Evolutionary conservation across 1,139 yeast species (phyloP).

Genomic region (Pichiaceae sp.): DNA sequence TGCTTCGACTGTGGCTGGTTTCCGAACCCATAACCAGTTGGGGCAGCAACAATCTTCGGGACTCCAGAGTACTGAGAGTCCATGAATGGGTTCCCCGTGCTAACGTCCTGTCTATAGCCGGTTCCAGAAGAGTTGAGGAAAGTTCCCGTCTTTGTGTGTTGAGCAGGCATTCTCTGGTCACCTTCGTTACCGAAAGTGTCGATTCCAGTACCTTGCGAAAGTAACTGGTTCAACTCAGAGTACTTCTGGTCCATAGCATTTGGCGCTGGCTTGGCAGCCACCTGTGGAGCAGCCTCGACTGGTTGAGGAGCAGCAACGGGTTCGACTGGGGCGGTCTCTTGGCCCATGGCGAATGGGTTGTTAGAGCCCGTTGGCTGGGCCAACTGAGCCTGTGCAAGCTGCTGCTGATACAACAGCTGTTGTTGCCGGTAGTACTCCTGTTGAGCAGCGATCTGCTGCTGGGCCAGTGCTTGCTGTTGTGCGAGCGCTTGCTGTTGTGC

Average conservation of each 20-base stretch:
- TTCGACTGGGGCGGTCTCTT: constrained; percentile 18
- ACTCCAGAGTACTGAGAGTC: constrained; percentile 72
- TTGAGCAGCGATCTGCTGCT: constrained; percentile 19
- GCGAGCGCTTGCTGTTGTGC: constrained; percentile 11
- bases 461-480: constrained; percentile 19
- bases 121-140: constrained; percentile 86
- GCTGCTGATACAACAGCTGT: constrained; percentile 24
- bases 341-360: constrained; percentile 72
- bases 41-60: constrained; percentile 51
- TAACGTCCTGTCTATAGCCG: constrained; percentile 52
- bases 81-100: constrained; percentile 54
- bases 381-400: constrained; percentile 27
- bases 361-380: constrained; percentile 63
- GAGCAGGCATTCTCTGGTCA: constrained; percentile 82
- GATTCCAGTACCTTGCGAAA: constrained; percentile 84
- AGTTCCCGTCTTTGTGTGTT: constrained; percentile 74
- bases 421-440: constrained; percentile 31
- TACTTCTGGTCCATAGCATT: constrained; percentile 38
- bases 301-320: constrained; percentile 5
- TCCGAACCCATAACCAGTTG: constrained; percentile 94
- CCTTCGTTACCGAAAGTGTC: constrained; percentile 97
- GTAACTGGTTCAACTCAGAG: constrained; percentile 67
- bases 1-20: constrained; percentile 36
- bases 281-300: constrained; percentile 22
- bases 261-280: constrained; percentile 18